Evolutionary conservation across 2,329 filamentous ascomycete species (phyloP), one percentile per base, ranked within the genome.

Genomic region (Tolypocladium pustulatum): DNA sequence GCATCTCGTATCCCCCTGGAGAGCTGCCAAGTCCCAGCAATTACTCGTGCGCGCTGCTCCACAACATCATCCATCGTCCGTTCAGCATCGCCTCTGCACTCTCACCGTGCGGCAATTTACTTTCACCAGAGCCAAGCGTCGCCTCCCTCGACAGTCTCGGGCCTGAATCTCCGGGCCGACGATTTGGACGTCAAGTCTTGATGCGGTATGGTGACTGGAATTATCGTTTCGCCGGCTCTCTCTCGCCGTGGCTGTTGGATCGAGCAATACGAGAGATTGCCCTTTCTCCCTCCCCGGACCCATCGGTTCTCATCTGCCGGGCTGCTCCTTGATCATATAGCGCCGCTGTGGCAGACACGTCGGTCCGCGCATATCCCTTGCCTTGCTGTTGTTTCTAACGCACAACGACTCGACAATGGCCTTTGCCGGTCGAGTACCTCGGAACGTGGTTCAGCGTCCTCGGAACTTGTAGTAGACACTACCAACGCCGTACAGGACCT

Each of bases 401-500:
- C 43, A 27, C 13, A 49, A 8, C 43, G 17, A 25, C 13, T 46
- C 41, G 2, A 46, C 2, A 6, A 4, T 30, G 15, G 25, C 22
- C 25, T n/a, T n/a, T n/a, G n/a, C n/a, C n/a, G n/a, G n/a, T n/a
- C n/a, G n/a, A n/a, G n/a, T n/a, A n/a, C n/a, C n/a, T n/a, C n/a
- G n/a, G n/a, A n/a, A n/a, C n/a, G n/a, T n/a, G 25, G 43, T 43
- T 67, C 63, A 68, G n/a, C 62, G 63, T 34, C 66, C 67, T 58
- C 64, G 63, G 53, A 70, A 61, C 58, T 71, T 75, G 66, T 69
- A 73, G 64, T 74, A 75, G 53, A 67, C 65, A 58, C 67, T 72
- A 52, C 73, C 74, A 49, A 76, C 65, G 43, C 69, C 67, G 58
- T 74, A 71, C 41, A 75, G 67, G n/a, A 76, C 67, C 12, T 67